These are phyloP conservation scores for Candida nemodendra DNA, from an alignment of 805 yeast genomes.

Conservation along the genomic window DNA sequence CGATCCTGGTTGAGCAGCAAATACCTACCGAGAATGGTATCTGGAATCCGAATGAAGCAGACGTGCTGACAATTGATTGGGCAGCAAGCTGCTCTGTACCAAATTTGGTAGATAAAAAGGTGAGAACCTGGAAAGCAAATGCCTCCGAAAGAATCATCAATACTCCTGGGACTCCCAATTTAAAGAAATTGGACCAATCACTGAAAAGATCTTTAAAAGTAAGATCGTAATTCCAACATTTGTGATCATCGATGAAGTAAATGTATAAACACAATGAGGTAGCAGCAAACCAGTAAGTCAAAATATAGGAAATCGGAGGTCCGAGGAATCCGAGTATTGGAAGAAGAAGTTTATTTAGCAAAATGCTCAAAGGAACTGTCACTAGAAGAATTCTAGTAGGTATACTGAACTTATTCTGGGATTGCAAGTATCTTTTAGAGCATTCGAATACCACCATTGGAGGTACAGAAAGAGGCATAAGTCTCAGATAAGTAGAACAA, in stretches of 20 bases:
- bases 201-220: slow-evolving; percentile 33
- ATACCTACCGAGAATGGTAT: slow-evolving; percentile 52
- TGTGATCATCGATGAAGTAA: slow-evolving; percentile 54
- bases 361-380: slow-evolving; percentile 66
- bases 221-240: slow-evolving; percentile 55
- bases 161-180: slow-evolving; percentile 51
- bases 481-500: slow-evolving; percentile 53
- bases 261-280: slow-evolving; percentile 52
- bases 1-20: slow-evolving; percentile 51
- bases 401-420: slow-evolving; percentile 75
- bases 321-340: slow-evolving; percentile 67
- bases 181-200: slow-evolving; percentile 43
- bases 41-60: slow-evolving; percentile 49
- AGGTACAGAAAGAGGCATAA: slow-evolving; percentile 61
- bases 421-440: slow-evolving; percentile 68
- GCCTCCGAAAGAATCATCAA: slow-evolving; percentile 57
- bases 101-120: slow-evolving; percentile 48
- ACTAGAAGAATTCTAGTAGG: slow-evolving; percentile 65
- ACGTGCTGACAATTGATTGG: slow-evolving; percentile 49
- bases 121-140: slow-evolving; percentile 52
- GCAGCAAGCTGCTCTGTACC: slow-evolving; percentile 50
- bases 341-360: slow-evolving; percentile 56
- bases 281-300: slow-evolving; percentile 71
- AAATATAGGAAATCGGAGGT: slow-evolving; percentile 68
- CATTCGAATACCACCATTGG: slow-evolving; percentile 67